Evolutionary conservation across 2,329 filamentous ascomycete genomes (phyloP), one percentile per base, ranked within the genome.

Genomic region (Aspergillus pseudoglaucus): DNA sequence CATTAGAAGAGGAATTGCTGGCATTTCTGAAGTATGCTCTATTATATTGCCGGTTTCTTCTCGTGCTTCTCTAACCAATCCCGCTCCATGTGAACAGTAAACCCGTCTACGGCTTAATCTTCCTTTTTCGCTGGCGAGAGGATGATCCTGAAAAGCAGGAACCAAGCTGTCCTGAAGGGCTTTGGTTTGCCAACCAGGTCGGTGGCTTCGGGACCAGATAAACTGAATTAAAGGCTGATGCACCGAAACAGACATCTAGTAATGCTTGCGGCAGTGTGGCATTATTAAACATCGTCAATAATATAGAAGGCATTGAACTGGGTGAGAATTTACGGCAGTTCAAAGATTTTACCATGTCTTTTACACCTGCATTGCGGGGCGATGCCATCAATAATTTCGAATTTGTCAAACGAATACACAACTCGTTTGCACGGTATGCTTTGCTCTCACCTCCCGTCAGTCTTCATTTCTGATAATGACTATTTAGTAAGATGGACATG

Each of bases 161-260:
- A 52, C 73, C 71, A 40, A 75, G 65, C 52, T 84, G 80, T 53
- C 83, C 83, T 0, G 72, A 80, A 3, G 72, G 81, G 25, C 74
- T 97, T 15, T 98, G 93, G 91, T 97, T 96, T 66, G 90, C 90
- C 23, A 96, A 96, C 60, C 91, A 95, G 72, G 85, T 88, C 63
- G 17, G 71, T 59, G 20, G 9, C 25, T 25, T n/a, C 40, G 18
- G 8, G 15, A 23, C 10, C 25, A 30, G 25, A 30, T 12, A 8
- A 20, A 25, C 6, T 8, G 5, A 42, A 39, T 17, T 42, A 25
- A 17, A 35, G n/a, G 44, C 42, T 57, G n/a, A 50, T 44, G 27
- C 25, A 35, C 38, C 42, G 23, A n/a, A 17, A 10, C 52, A 91
- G 84, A 89, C 87, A 1, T 85, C 83, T 0, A 78, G 81, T 47